Evolutionary conservation across 495 filamentous ascomycete species (phyloP), one percentile per base, ranked within the genome.

Genomic region (Penicillium bovifimosum): DNA sequence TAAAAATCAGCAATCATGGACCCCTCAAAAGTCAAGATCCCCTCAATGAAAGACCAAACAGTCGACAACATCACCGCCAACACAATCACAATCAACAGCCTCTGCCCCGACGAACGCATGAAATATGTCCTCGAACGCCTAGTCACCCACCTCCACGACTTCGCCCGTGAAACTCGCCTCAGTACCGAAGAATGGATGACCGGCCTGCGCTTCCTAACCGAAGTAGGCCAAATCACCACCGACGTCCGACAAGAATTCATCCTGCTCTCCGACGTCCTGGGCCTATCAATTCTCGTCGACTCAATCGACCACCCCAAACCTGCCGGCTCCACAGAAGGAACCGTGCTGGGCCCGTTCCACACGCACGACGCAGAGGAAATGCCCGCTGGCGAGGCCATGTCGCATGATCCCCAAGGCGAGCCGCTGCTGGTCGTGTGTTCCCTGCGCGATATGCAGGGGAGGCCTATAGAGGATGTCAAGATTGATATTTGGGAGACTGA

Each of bases 401-500:
- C 86, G 11, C 81, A 82, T 52, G 88, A 92, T 58, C 65, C 70
- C 11, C 44, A 62, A 18, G 74, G 74, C 36, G 62, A 72, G 45
- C 85, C 87, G 0, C 80, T 90, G 56, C 80, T 96, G 9, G 85
- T 88, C 11, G 61, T 91, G 13, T 92, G 91, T 72, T 87, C 79
- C 0, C 71, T 96, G 49, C 79, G 76, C 41, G 88, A 95, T 68
- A 80, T 78, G 0, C 28, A 63, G 6, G 90, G 89, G 0, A 73
- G 71, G 9, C 88, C 91, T 0, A 74, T 96, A 20, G 51, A 73
- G 10, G 82, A 73, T 42, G 88, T 86, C 2, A 88, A 85, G 64
- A 80, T 96, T 56, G 90, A 96, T 67, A 90, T 96, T 61, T 96
- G 91, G 91, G 91, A 96, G 71, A 92, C 91, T 14, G 90, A 96